Evolutionary conservation across 345 rosid species (phyloP).

Genomic region (Turnera subulata): DNA sequence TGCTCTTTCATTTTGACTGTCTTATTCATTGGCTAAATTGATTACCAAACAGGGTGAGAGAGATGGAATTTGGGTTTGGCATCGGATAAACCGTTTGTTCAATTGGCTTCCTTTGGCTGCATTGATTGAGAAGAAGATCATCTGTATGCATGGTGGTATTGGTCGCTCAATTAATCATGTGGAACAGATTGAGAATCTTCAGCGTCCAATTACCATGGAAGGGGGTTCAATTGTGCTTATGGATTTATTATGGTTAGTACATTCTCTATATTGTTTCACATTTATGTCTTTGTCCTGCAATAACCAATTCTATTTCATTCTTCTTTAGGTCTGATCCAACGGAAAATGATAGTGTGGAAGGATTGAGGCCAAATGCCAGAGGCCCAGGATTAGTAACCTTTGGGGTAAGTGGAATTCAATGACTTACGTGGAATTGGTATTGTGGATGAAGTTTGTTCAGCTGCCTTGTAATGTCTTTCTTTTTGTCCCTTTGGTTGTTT

Average conservation of each 20-base stretch:
- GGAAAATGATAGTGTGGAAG: conserved; percentile 99
- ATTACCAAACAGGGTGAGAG: conserved; percentile 74
- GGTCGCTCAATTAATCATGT: conserved; percentile 96
- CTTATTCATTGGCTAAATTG: conserved; percentile 21
- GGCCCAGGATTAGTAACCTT: conserved; percentile 98
- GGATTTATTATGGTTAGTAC: conserved; percentile 88
- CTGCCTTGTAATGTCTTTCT: not conserved
- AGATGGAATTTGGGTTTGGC: conserved; percentile 99
- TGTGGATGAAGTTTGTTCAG: too few relatives aligned
- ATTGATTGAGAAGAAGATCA: conserved; percentile 87
- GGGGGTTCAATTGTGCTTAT: conserved; percentile 93
- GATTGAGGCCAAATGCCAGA: conserved; percentile 94
- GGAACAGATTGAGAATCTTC: conserved; percentile 91
- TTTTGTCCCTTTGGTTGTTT: too few relatives aligned
- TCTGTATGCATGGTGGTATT: conserved; percentile 99
- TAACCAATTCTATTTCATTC: conserved; percentile 14
- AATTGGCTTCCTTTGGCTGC: conserved; percentile 99
- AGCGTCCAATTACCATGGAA: conserved; percentile 97
- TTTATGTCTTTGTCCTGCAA: conserved; percentile 13
- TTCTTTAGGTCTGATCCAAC: conserved; percentile 93
- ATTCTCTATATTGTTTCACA: conserved; percentile 11
- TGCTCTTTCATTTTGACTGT: conserved; percentile 10
- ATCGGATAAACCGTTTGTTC: conserved; percentile 90
- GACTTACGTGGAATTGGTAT: conserved; percentile 2
- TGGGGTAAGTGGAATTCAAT: conserved; percentile 61